Evolutionary conservation across 2,329 filamentous ascomycete genomes (phyloP).

Genomic region (Botryotinia narcissicola): DNA sequence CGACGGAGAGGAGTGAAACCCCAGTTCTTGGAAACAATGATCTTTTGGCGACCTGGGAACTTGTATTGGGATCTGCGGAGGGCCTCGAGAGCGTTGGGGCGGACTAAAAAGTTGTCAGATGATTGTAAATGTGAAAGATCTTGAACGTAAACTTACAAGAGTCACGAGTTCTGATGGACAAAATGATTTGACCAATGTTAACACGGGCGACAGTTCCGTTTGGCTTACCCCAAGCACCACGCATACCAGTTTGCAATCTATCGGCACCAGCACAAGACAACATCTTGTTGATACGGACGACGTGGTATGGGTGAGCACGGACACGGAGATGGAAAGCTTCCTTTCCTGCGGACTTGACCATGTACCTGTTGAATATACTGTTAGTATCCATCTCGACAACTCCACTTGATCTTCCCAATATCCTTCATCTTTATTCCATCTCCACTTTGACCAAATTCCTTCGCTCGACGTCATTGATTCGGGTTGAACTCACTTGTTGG

Average conservation of each 20-base stretch:
- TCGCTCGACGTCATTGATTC: neutral
- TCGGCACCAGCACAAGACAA: constrained; percentile 99
- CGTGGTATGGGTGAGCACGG: constrained; percentile 98
- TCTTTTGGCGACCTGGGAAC: constrained; percentile 99
- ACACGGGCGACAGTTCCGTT: constrained; percentile 98
- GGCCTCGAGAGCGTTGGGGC: constrained; percentile 91
- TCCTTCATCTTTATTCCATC: neutral
- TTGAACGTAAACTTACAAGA: constrained; percentile 56
- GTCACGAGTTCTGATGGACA: constrained; percentile 97
- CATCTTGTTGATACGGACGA: constrained; percentile 99
- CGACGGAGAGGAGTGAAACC: constrained; percentile 98
- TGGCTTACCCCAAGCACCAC: constrained; percentile 99
- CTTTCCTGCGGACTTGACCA: constrained; percentile 70
- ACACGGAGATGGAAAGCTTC: constrained; percentile 72
- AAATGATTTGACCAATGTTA: constrained; percentile 99
- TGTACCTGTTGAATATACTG: constrained; percentile 43
- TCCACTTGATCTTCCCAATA: neutral
- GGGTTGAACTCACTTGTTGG: constrained; percentile 76
- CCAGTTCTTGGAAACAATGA: constrained; percentile 99
- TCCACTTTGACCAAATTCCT: constrained; percentile 14
- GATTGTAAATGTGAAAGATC: neutral
- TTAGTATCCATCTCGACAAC: constrained; percentile 19
- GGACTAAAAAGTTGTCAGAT: constrained; percentile 55
- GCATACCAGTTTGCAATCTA: constrained; percentile 99
- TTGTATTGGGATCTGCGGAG: constrained; percentile 99